Base-by-base conservation (phyloP, 164 flowering plant genomes). In the Umbellularia californica region DNA sequence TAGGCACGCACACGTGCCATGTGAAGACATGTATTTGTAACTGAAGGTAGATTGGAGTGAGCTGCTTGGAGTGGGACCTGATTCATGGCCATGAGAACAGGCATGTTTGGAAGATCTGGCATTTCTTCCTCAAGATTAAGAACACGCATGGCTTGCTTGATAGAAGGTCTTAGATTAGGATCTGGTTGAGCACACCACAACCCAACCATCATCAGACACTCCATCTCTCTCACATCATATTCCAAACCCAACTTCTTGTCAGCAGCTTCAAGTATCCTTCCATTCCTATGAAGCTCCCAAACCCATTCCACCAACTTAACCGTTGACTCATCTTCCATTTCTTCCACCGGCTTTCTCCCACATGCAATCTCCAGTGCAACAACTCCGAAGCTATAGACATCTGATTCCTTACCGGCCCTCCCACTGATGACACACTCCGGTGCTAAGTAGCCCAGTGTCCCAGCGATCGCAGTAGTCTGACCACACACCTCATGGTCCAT, bases 371-470 rank as follows among this genome's bases (percentile, higher is more conserved):
- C 89, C 7, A 87, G 33, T 0, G 82, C 82, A 4, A 87, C 88
- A 0, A 86, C 73, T 10, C 88, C 90, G 58, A 84, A 86, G 75
- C 87, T 85, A 41, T 72, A 88, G 2, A 88, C 85, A 64, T 87
- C 89, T 0, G 89, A 84, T 25, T 87, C 86, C 62, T 79, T 87
- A 58, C 84, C 85, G 4, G 85, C 84, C 79, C 70, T 84, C 19
- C 85, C 80, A 1, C 80, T 79, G 64, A 10, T 74, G 1, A 78
- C 30, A 73, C 71, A 81, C 52, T 87, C 89, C 0, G 89, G 89
- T 3, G 88, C 89, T 83, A 87, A 73, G 78, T 88, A 88, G 27
- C 90, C 89, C 50, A 81, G 23, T 0, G 92, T 88, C 25, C 90
- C 87, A 13, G 88, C 90, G 47, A 84, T 41, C 24, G 78, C 82